Conservation (phyloP, 2,329 filamentous ascomycete species). For the Periconia sp. region DNA sequence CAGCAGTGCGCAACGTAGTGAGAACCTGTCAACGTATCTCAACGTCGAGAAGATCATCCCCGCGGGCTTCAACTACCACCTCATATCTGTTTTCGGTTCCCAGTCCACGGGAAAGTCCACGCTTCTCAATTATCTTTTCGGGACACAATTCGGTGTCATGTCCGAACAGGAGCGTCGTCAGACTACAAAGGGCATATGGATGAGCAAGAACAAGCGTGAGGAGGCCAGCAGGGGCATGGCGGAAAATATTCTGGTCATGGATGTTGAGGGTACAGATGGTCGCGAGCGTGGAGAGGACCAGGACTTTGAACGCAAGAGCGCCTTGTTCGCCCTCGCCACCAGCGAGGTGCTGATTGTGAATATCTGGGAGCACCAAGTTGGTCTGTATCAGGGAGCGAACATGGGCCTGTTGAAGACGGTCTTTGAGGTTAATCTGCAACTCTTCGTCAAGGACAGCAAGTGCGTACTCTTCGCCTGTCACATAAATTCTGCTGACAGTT, state of each 20-base stretch:
- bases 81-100: constrained; percentile 98
- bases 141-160: constrained; percentile 97
- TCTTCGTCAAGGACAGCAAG: constrained; percentile 96
- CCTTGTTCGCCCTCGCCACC: constrained; percentile 93
- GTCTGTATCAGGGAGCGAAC: constrained; percentile 96
- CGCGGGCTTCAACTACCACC: constrained; percentile 97
- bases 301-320: constrained; percentile 98
- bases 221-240: constrained; percentile 71
- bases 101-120: constrained; percentile 99
- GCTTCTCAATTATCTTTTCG: constrained; percentile 92
- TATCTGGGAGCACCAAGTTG: constrained; percentile 99
- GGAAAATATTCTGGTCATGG: constrained; percentile 98
- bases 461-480: constrained; percentile 53
- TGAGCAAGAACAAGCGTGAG: constrained; percentile 89
- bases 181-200: constrained; percentile 99
- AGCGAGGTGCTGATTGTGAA: constrained; percentile 98
- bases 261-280: constrained; percentile 97
- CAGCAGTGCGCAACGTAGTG: constrained; percentile 55
- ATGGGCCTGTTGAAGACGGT: constrained; percentile 99
- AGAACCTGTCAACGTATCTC: constrained; percentile 82
- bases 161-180: constrained; percentile 91
- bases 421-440: constrained; percentile 96
- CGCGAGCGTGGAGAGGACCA: constrained; percentile 96
- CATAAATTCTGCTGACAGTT: constrained; percentile 24
- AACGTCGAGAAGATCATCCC: constrained; percentile 78